Evolutionary conservation across 805 yeast genomes (phyloP).

Genomic region (Wickerhamomyces subpelliculosus): DNA sequence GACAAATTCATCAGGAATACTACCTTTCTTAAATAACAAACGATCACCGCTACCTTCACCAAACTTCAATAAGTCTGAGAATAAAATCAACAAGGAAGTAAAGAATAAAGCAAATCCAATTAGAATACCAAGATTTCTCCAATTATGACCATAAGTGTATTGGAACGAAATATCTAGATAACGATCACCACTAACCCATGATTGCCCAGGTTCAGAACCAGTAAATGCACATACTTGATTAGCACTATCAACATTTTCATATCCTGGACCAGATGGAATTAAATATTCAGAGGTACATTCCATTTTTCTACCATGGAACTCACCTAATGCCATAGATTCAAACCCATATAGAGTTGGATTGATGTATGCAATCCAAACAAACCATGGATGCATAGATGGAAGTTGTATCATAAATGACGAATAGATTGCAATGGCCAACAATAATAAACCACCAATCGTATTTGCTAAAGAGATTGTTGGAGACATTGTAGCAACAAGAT

Average conservation of each 20-base stretch:
- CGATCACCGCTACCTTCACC: conserved; percentile 59
- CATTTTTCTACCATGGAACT: conserved; percentile 50
- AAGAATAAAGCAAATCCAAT: conserved; percentile 47
- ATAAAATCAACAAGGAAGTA: conserved; percentile 37
- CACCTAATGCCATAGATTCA: conserved; percentile 58
- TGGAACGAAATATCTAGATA: conserved; percentile 35
- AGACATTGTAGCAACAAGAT: conserved; percentile 42
- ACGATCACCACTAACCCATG: conserved; percentile 39
- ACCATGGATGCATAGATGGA: conserved; percentile 62
- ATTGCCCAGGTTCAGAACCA: conserved; percentile 51
- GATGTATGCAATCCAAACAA: conserved; percentile 52
- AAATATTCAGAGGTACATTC: conserved; percentile 36
- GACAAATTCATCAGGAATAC: conserved; percentile 9
- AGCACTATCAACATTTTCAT: conserved; percentile 29
- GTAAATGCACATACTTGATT: conserved; percentile 49
- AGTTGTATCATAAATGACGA: conserved; percentile 58
- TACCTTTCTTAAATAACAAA: conserved; percentile 39
- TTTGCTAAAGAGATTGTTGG: conserved; percentile 49
- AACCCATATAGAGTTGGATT: conserved; percentile 51
- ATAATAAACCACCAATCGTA: conserved; percentile 46
- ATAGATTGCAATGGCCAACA: conserved; percentile 45
- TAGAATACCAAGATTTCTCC: conserved; percentile 60
- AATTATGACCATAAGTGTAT: conserved; percentile 39
- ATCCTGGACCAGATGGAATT: conserved; percentile 55
- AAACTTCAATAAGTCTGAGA: conserved; percentile 45